A percentile compares a stretch with the other conserved stretches of the same genome.
These are phyloP conservation scores for Thymus mandschuricus DNA, from an alignment of 257 asterid species.

Conservation along the genomic window DNA sequence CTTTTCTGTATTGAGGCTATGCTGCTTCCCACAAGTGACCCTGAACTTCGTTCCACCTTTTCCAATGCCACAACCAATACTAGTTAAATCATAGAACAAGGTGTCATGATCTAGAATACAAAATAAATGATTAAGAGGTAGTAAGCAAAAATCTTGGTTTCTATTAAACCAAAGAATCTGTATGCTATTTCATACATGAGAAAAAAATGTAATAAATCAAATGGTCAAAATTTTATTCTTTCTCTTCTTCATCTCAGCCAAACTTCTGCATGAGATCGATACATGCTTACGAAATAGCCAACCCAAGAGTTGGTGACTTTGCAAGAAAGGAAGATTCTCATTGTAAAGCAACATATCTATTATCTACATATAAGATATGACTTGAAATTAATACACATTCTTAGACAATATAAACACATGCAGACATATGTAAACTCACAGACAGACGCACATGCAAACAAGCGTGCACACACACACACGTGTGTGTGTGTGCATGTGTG, in stretches of 20 bases:
- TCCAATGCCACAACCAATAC: conserved; percentile 95
- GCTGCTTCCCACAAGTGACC: conserved; percentile 87
- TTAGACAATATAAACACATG: background rate
- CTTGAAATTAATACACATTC: background rate
- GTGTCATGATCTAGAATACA: conserved; percentile 23
- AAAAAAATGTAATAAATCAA: conserved; percentile 14
- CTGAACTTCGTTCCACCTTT: conserved; percentile 85
- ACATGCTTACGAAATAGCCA: background rate
- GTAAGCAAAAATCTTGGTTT: conserved; percentile 22
- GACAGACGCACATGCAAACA: background rate
- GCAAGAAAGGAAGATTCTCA: background rate
- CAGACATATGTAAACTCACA: background rate
- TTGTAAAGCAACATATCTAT: background rate
- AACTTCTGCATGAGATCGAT: conserved; percentile 19
- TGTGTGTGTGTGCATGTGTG: no score
- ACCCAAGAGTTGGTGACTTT: conserved; percentile 16
- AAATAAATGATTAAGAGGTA: conserved; percentile 13
- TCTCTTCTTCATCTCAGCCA: conserved; percentile 1
- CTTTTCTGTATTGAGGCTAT: conserved; percentile 96
- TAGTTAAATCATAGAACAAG: conserved; percentile 37
- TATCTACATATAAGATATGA: background rate
- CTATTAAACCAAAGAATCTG: background rate
- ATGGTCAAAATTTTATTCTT: background rate
- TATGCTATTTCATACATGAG: conserved; percentile 3
- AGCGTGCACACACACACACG: no score